These are phyloP conservation scores for Solanum rostratum DNA, from an alignment of 257 asterid species.

Conservation along the genomic window DNA sequence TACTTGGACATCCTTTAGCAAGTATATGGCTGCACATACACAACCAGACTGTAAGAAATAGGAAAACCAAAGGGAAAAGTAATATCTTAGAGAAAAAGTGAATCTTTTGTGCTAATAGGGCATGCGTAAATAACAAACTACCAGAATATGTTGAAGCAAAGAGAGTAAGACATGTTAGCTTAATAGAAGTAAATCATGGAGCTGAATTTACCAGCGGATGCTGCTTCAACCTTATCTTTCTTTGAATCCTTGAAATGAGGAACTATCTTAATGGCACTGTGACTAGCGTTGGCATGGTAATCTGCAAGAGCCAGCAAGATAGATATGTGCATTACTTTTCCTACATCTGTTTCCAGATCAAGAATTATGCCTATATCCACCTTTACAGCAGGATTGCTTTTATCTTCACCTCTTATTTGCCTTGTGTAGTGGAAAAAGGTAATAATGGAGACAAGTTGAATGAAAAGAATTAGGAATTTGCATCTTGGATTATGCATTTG, in stretches of 20 bases:
- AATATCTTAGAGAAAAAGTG: background rate
- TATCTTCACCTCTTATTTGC: background rate
- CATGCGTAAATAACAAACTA: background rate
- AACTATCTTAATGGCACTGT: constrained; percentile 12
- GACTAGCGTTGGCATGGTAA: constrained; percentile 9
- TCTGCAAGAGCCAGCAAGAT: constrained; percentile 31
- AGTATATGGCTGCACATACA: constrained; percentile 32
- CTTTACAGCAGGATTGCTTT: constrained; percentile 1
- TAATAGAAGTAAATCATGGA: background rate
- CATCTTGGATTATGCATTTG: constrained; percentile 8
- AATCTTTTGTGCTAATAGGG: background rate
- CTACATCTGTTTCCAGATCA: constrained; percentile 13
- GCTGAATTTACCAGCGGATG: constrained; percentile 15
- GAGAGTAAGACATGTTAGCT: background rate
- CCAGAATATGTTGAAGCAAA: background rate
- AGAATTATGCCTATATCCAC: constrained; percentile 35
- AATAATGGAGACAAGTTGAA: background rate
- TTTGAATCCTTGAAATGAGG: constrained; percentile 25
- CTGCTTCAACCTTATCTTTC: constrained; percentile 23
- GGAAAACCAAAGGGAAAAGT: background rate
- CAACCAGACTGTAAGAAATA: background rate
- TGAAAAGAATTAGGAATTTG: background rate
- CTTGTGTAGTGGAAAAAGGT: background rate
- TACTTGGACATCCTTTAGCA: constrained; percentile 28
- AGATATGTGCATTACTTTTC: constrained; percentile 16